These are phyloP conservation scores for Rhexocercosporidium sp. DNA, from an alignment of 2,329 filamentous ascomycete genomes.

Conservation along the genomic window DNA sequence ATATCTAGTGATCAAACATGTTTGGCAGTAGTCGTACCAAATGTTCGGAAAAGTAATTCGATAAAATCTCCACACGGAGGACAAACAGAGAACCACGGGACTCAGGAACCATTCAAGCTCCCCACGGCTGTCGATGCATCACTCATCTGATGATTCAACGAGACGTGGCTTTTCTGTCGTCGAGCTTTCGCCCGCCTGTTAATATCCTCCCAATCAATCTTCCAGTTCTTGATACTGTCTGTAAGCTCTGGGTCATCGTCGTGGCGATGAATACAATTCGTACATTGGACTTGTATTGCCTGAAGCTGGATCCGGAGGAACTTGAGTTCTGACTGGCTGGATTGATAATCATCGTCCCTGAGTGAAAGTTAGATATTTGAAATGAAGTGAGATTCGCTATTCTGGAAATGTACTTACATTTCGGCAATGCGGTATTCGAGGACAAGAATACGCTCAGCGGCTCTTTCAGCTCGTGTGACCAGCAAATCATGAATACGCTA, in stretches of 20 bases:
- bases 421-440: constrained; percentile 63
- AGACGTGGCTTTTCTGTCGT: constrained; percentile 28
- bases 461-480: constrained; percentile 60
- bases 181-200: constrained; percentile 47
- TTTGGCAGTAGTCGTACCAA: background rate
- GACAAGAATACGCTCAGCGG: constrained; percentile 62
- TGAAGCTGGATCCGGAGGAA: constrained; percentile 67
- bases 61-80: background rate
- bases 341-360: constrained; percentile 60
- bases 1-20: background rate
- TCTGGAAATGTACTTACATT: constrained; percentile 50
- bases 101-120: background rate
- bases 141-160: constrained; percentile 11
- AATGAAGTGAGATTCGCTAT: background rate
- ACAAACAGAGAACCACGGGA: background rate
- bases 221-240: constrained; percentile 65
- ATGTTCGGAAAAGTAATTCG: background rate
- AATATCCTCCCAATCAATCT: constrained; percentile 61
- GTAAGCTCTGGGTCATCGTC: constrained; percentile 63
- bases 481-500: constrained; percentile 68
- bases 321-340: constrained; percentile 64
- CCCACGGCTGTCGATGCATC: constrained; percentile 11
- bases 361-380: constrained; percentile 33
- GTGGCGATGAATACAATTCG: constrained; percentile 51
- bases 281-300: constrained; percentile 64